Base-by-base conservation (phyloP, 345 rosid species). In the Syzygium grande region DNA sequence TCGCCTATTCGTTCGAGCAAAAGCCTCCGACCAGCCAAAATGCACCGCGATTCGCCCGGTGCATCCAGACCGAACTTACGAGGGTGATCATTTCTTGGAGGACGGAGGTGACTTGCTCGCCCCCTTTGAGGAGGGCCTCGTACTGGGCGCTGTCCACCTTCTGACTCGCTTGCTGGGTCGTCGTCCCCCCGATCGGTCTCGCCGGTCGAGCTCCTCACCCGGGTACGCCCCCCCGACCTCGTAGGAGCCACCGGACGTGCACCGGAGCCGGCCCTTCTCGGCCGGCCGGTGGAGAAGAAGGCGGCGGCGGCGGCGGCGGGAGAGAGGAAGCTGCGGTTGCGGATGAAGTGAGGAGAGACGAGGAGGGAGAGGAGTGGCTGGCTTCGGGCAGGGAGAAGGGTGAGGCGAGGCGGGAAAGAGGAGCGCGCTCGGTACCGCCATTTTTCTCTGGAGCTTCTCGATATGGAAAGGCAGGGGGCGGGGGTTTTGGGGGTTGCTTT, bases 101-200 rank as follows among this genome's bases (percentile, higher is more conserved):
- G 87, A 96, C 99, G 63, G 99, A 97, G 56, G 95, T 94, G 86
- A 97, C 99, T 91, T 97, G 99, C 87, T 95, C 98, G 53, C 99
- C 99, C 61, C 99, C 99, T 92, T 94, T 95, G 84, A 95, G 96
- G n/a, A 96, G 52, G 86, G 95, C 95, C 87, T 97, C 98, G 73
- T 94, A 92, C 87, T 93, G 94, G 80, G 96, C 65, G 56, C 89
- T 59, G 89, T 93, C 94, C 63, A 91, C 51, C 87, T 95, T 92
- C 38, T 90, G 93, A 53, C 61, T 54, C 17, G 46, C 58, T 34
- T 38, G 87, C 27, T 88, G 91, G 63, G 90, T 87, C 59, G 88
- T 68, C n/a, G n/a, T n/a, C n/a, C n/a, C 46, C 79, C 49, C 51
- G 65, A 80, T 86, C 84, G 58, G 56, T 92, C 90, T 52, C 86